phyloP scores from a whole-genome alignment of 148 eudicot genomes.

The Pharnaceum exiguum region DNA sequence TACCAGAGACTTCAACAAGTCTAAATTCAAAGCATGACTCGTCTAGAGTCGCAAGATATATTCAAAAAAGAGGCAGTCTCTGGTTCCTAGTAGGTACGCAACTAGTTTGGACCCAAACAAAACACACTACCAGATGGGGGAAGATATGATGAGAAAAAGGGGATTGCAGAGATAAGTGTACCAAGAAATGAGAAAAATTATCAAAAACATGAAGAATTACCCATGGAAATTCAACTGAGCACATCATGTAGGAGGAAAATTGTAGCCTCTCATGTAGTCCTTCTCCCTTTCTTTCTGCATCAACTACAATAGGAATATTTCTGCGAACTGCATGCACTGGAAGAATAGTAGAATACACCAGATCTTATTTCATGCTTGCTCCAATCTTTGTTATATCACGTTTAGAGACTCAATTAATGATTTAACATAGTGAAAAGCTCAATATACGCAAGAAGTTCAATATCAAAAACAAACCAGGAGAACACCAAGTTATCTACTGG shows the following conservation, averaged over 20 bases:
- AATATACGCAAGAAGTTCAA: neutral
- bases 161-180: neutral
- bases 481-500: too few species aligned
- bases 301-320: conserved; percentile 77
- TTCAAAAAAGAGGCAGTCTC: too few species aligned
- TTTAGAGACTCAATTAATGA: too few species aligned
- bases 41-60: too few species aligned
- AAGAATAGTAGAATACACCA: conserved; percentile 34
- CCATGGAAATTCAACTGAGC: conserved; percentile 88
- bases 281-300: conserved; percentile 83
- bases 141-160: neutral
- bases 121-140: too few species aligned
- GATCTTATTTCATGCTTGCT: conserved; percentile 13
- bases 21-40: too few species aligned
- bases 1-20: too few species aligned
- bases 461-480: neutral
- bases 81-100: too few species aligned
- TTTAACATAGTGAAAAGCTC: too few species aligned
- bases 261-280: conserved; percentile 76
- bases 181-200: neutral
- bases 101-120: too few species aligned
- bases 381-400: neutral
- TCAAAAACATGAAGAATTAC: conserved; percentile 24
- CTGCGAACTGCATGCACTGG: conserved; percentile 79
- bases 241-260: conserved; percentile 64